Evolutionary conservation across 2,329 filamentous ascomycete species (phyloP).

Genomic region (Botrytis fragariae): DNA sequence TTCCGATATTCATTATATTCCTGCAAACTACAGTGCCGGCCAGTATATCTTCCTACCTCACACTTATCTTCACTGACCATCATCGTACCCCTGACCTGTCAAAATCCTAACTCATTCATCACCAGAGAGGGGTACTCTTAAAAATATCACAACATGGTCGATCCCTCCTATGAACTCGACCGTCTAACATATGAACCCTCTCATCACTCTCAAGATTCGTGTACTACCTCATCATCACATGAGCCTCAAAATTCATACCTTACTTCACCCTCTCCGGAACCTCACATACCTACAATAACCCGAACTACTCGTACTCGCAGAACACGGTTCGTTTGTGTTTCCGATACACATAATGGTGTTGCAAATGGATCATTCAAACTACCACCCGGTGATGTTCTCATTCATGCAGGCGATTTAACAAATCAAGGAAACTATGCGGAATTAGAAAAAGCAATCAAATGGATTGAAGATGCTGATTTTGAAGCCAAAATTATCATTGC

Average conservation of each 20-base stretch:
- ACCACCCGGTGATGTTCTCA: slow-evolving; percentile 69
- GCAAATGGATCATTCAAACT: slow-evolving; percentile 54
- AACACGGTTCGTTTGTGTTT: slow-evolving; percentile 70
- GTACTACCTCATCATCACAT: neutral
- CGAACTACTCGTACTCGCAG: slow-evolving; percentile 35
- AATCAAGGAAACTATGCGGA: slow-evolving; percentile 65
- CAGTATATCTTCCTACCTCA: neutral
- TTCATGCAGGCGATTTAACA: slow-evolving; percentile 74
- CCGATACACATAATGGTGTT: slow-evolving; percentile 70
- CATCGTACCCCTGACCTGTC: neutral
- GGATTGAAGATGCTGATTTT: slow-evolving; percentile 66
- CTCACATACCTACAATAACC: neutral
- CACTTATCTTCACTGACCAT: neutral
- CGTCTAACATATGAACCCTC: slow-evolving; percentile 1
- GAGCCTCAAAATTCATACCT: neutral
- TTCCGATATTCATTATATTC: neutral
- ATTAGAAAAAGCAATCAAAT: slow-evolving; percentile 60
- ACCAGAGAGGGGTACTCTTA: neutral
- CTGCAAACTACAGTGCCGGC: neutral
- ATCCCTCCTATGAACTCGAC: neutral
- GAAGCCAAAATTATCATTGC: slow-evolving; percentile 69
- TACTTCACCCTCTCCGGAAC: slow-evolving; percentile 4
- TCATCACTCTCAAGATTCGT: neutral
- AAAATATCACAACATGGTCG: neutral
- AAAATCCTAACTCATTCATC: neutral